Evolutionary conservation across 495 filamentous ascomycete species (phyloP).

Genomic region (Lasiosphaeria miniovina): DNA sequence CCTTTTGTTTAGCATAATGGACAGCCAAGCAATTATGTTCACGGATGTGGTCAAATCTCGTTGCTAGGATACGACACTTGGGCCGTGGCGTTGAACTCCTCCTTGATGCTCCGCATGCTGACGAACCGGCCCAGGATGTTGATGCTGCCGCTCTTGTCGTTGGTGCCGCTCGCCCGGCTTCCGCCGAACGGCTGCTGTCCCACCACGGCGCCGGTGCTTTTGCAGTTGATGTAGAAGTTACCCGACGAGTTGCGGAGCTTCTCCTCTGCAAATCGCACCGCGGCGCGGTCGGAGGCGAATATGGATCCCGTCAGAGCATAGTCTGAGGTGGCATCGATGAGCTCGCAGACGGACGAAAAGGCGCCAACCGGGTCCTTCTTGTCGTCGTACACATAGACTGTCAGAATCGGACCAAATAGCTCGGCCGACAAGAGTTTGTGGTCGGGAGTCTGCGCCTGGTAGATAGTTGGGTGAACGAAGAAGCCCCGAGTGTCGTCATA

Average conservation of each 20-base stretch:
- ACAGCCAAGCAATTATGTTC: background rate
- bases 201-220: slow-evolving; percentile 87
- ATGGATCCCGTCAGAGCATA: slow-evolving; percentile 80
- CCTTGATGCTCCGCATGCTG: slow-evolving; percentile 81
- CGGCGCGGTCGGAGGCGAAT: slow-evolving; percentile 70
- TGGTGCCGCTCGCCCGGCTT: slow-evolving; percentile 80
- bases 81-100: slow-evolving; percentile 72
- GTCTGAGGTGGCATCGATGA: slow-evolving; percentile 62
- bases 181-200: slow-evolving; percentile 93
- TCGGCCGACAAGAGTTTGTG: slow-evolving; percentile 68
- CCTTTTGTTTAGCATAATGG: too few species aligned
- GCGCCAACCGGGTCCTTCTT: slow-evolving; percentile 47
- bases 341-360: slow-evolving; percentile 53
- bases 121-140: slow-evolving; percentile 77
- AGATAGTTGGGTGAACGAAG: slow-evolving; percentile 72
- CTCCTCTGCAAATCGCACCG: slow-evolving; percentile 66
- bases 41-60: slow-evolving; percentile 35
- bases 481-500: slow-evolving; percentile 68
- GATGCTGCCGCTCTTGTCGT: slow-evolving; percentile 84
- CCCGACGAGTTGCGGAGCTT: slow-evolving; percentile 73
- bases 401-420: slow-evolving; percentile 74
- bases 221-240: slow-evolving; percentile 93
- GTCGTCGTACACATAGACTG: slow-evolving; percentile 71
- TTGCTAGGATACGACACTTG: slow-evolving; percentile 83
- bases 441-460: slow-evolving; percentile 55